Base-by-base conservation (phyloP, 257 asterid genomes). In the Verbascum thapsus region DNA sequence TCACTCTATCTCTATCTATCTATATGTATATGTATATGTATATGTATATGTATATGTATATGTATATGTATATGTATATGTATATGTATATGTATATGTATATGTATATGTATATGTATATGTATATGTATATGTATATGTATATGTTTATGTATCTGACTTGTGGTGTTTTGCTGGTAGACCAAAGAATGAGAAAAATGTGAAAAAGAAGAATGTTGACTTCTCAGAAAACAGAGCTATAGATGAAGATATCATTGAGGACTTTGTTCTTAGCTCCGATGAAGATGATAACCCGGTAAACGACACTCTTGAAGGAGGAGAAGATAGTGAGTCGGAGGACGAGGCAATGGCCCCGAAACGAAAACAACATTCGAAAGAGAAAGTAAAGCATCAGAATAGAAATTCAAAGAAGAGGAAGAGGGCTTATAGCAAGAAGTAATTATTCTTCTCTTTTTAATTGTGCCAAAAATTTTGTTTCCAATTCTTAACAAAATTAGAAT, bases 201-300 rank as follows among this genome's bases (percentile, higher is more conserved):
- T 38, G 1, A 67, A 66, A 44, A 78, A 47, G 71, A 79, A 81
- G 76, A 76, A 53, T 23, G 66, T 61, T 54, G 73, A 68, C 39
- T 71, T 71, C 49, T 49, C 50, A 9, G 85, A 74, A 7, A 79
- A 63, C 45, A 64, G 45, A 23, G 84, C 76, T 32, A 12, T 51
- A 6, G 94, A 82, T 42, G 96, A 88, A 65, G 98, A 92, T 65
- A 72, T 92, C 8, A 78, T 87, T 16, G 91, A 85, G 79, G 97
- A 92, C 58, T 82, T 87, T 49, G 62, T 85, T 51, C 88, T 89
- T 53, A 92, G 97, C 75, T 84, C 90, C 1, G 97, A 91, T 39
- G 95, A 88, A 7, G 95, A 81, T 0, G 85, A 78, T n/a, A 64
- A 63, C 63, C 75, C 71, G 6, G 6, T 60, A 10, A 74, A 69